A percentile compares a stretch with the other conserved stretches of the same genome.
Evolutionary conservation across 805 yeast genomes (phyloP).

Genomic region (Myxozyma mucilagina): DNA sequence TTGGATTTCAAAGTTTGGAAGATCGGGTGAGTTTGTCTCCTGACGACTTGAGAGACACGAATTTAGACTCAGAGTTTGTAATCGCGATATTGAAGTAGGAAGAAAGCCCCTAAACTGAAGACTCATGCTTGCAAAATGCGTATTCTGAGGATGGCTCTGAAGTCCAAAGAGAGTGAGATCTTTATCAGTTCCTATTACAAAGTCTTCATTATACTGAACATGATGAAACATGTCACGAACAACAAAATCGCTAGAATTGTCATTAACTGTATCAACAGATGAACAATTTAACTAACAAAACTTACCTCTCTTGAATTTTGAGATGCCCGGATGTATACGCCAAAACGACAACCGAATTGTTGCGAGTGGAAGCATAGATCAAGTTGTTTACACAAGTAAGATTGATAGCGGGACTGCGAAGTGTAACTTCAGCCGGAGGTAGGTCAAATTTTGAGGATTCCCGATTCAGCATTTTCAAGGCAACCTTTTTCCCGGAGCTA

Average conservation of each 20-base stretch:
- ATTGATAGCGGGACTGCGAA: slow-evolving; percentile 18
- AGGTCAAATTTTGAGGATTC: slow-evolving; percentile 15
- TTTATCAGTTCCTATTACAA: slow-evolving; percentile 21
- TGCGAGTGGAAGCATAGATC: slow-evolving; percentile 20
- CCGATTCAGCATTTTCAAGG: slow-evolving; percentile 6
- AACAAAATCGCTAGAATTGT: slow-evolving; percentile 17
- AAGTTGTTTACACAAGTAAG: slow-evolving; percentile 3
- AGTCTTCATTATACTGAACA: neutral
- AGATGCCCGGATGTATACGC: neutral
- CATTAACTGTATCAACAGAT: neutral
- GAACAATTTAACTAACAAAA: neutral
- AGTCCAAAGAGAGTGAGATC: slow-evolving; percentile 20
- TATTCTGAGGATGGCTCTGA: slow-evolving; percentile 7
- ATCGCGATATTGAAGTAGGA: slow-evolving; percentile 23
- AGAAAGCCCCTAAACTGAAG: slow-evolving; percentile 10
- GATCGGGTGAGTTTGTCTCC: neutral
- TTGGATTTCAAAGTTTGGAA: neutral
- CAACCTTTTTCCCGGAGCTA: slow-evolving; percentile 18
- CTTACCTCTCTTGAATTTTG: slow-evolving; percentile 15
- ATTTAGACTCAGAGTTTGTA: slow-evolving; percentile 11
- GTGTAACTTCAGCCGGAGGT: slow-evolving; percentile 1
- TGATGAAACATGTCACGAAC: slow-evolving; percentile 25
- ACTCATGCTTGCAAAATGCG: slow-evolving; percentile 14
- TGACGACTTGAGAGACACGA: neutral
- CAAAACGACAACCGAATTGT: slow-evolving; percentile 17